Evolutionary conservation across 2,329 filamentous ascomycete species (phyloP).

Genomic region (Colletotrichum sidae): DNA sequence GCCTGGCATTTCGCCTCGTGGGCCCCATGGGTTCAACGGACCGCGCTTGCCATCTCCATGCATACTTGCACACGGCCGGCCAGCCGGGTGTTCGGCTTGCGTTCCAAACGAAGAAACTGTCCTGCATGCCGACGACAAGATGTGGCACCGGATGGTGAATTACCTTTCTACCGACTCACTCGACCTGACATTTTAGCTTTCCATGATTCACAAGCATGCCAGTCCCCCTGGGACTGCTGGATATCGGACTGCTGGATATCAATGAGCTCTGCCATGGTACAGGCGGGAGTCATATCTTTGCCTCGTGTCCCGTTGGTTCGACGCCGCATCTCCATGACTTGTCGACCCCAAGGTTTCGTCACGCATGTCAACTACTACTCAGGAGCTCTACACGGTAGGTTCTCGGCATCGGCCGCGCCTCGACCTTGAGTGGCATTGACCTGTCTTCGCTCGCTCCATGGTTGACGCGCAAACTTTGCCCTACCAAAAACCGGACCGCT

Average conservation of each 20-base stretch:
- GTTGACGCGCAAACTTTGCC: no score
- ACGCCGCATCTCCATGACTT: not conserved
- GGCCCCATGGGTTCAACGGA: conserved; percentile 21
- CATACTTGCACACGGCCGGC: no score
- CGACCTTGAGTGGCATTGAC: no score
- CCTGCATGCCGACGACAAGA: no score
- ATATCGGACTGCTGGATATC: conserved; percentile 2
- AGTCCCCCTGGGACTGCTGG: not conserved
- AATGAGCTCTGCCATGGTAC: no score
- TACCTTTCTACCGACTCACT: conserved; percentile 2
- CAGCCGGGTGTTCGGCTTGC: no score
- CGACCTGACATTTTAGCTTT: not conserved
- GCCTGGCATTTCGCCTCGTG: conserved; percentile 3
- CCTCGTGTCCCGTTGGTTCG: no score
- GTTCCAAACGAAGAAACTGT: no score
- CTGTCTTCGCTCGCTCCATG: no score
- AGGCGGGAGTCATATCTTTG: conserved; percentile 9
- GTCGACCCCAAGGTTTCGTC: conserved; percentile 11
- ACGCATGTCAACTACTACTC: conserved; percentile 1
- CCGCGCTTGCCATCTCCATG: not conserved
- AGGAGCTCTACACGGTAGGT: no score
- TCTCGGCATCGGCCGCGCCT: no score
- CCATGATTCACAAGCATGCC: conserved; percentile 4
- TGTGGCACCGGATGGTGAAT: not conserved
- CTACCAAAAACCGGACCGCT: no score